Conservation (phyloP, 139 green algal species). For the Pycnococcus provasolii region DNA sequence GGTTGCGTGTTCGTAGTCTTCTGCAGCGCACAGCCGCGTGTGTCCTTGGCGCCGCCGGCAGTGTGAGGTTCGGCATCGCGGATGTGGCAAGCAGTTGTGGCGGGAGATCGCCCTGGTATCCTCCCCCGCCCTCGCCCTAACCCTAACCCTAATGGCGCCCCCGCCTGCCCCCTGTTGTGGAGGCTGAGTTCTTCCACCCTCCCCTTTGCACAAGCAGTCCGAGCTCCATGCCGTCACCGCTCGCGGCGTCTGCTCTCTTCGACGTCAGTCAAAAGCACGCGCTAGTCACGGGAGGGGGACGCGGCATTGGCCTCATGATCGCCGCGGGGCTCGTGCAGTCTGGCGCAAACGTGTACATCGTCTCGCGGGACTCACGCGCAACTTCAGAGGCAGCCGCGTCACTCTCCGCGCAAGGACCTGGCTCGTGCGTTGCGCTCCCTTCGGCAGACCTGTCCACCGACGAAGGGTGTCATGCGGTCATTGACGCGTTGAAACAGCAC, state of each 20-base stretch:
- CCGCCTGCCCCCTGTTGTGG: too few relatives aligned
- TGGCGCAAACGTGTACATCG: not conserved
- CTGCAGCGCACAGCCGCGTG: too few relatives aligned
- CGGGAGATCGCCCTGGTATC: too few relatives aligned
- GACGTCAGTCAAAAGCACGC: constrained; percentile 7
- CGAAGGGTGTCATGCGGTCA: not conserved
- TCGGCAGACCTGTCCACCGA: constrained; percentile 11
- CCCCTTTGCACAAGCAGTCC: too few relatives aligned
- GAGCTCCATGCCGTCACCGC: not conserved
- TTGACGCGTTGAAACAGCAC: too few relatives aligned
- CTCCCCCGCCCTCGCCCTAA: too few relatives aligned
- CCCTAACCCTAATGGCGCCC: too few relatives aligned
- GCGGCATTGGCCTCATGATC: constrained; percentile 23
- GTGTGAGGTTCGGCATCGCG: too few relatives aligned
- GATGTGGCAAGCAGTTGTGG: too few relatives aligned
- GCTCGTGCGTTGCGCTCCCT: constrained; percentile 10
- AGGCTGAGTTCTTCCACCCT: too few relatives aligned
- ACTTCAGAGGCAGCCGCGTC: not conserved
- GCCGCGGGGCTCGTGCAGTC: not conserved
- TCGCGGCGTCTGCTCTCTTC: constrained; percentile 4
- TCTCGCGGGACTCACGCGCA: not conserved
- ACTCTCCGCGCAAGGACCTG: constrained; percentile 5
- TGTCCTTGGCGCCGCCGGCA: too few relatives aligned
- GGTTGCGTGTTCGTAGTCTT: too few relatives aligned
- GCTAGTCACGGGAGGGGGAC: constrained; percentile 21